Evolutionary conservation across 1,284 basidiomycete species (phyloP).

Genomic region (Pterula multifida): DNA sequence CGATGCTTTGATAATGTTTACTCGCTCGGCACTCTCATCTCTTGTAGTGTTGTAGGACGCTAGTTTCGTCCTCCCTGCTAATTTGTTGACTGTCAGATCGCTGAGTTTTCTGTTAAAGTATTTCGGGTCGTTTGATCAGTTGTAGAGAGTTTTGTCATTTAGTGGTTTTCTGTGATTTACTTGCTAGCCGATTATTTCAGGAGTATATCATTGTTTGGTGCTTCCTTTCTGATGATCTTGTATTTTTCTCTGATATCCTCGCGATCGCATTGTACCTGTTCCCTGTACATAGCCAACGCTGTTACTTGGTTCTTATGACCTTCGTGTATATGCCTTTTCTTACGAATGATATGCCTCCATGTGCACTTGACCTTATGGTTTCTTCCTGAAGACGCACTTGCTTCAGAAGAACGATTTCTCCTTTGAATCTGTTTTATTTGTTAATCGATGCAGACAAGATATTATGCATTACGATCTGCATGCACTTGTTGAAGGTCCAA

Average conservation of each 20-base stretch:
- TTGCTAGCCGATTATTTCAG: background rate
- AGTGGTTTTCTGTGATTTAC: background rate
- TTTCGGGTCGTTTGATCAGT: background rate
- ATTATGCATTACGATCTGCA: too few relatives aligned
- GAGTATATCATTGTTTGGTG: background rate
- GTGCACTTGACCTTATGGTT: too few relatives aligned
- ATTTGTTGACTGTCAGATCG: background rate
- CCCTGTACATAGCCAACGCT: background rate
- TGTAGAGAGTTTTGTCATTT: background rate
- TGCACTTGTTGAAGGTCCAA: too few relatives aligned
- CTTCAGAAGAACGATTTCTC: too few relatives aligned
- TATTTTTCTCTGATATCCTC: background rate
- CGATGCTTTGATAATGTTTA: background rate
- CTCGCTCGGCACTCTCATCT: background rate
- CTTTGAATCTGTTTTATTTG: too few relatives aligned
- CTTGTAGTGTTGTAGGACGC: background rate
- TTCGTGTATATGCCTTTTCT: background rate
- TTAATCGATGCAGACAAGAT: too few relatives aligned
- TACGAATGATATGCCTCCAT: background rate
- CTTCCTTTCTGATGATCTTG: background rate
- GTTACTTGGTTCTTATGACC: background rate
- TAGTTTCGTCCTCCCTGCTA: conserved; percentile 1
- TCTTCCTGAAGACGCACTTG: too few relatives aligned
- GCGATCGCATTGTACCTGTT: background rate
- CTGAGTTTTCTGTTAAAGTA: background rate